Base-by-base conservation (phyloP, 371 early-diverging fungal species). In the Basidiobolus meristosporus region DNA sequence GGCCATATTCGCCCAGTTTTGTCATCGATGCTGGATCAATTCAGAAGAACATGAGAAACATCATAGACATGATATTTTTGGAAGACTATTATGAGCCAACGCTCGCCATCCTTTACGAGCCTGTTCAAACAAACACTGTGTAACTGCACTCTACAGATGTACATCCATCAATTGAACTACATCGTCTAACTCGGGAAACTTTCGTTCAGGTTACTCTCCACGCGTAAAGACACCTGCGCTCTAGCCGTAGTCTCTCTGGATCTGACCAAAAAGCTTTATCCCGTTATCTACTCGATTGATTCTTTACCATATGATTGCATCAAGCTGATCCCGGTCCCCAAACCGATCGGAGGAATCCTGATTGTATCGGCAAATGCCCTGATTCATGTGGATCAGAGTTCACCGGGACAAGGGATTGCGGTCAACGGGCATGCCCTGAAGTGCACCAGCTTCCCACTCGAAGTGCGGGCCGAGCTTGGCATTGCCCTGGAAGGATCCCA, bases 51-150 rank as follows among this genome's bases (percentile, higher is more conserved):
- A 69, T 93, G 35, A 68, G 71, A 39, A 78, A 82, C 46, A 70
- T 95, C 0, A 70, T 85, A 33, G 95, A 93, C 48, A 72, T 90
- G 65, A 69, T 62, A 1, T 98, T 98, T 47, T 61, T 98, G 36
- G 57, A 78, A 36, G 91, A 82, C 39, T 95, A 85, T 47, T 72
- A 81, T 44, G 88, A 89, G 53, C 96, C 98, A 2, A 92, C 92
- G 1, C 62, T 98, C 15, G 95, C 92, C 3, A 77, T 95, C 41
- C 60, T 98, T 41, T 91, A 82, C 54, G 82, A 90, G 50, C 60
- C 77, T 11, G 49, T 63, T 36, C 57, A 72, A 34, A 83, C 87
- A 15, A 90, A 89, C 87, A 73, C 89, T 6, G 92, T 90, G 84
- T 83, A 75, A 55, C 54, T 36, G 2, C 32, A 3, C 12, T 16